Conservation (phyloP, 257 asterid species). For the Cordia subcordata region DNA sequence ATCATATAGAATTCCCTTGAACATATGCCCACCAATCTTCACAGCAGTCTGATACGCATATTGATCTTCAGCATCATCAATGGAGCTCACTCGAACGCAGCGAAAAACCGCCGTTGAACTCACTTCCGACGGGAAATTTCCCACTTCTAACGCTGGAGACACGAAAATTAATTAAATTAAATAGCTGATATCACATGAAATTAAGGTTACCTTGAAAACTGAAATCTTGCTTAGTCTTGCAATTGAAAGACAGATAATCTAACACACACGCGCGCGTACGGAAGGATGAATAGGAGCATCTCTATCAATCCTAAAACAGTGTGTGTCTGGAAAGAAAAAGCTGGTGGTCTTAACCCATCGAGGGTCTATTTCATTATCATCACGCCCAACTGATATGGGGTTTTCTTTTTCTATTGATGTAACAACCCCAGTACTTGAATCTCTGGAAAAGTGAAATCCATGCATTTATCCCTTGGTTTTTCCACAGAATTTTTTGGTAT, state of each 20-base stretch:
- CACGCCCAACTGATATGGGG: constrained; percentile 29
- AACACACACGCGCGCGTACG: no score
- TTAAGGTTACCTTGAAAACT: no score
- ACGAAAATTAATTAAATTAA: background rate
- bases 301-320: no score
- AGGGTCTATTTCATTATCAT: background rate
- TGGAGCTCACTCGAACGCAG: constrained; percentile 77
- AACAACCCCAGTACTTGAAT: constrained; percentile 11
- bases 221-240: no score
- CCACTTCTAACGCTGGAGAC: constrained; percentile 68
- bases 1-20: constrained; percentile 85
- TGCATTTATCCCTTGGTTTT: constrained; percentile 1
- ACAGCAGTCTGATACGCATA: constrained; percentile 92
- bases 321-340: constrained; percentile 6
- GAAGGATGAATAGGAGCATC: no score
- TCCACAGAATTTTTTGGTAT: background rate
- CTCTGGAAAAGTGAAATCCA: constrained; percentile 11
- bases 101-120: constrained; percentile 73
- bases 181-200: background rate
- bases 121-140: constrained; percentile 76
- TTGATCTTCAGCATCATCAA: constrained; percentile 66
- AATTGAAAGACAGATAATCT: no score
- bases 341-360: constrained; percentile 21
- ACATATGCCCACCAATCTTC: constrained; percentile 81
- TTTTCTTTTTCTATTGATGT: constrained; percentile 17